These are phyloP conservation scores for Stephania cephalantha DNA, from an alignment of 164 flowering plant genomes.

Conservation along the genomic window DNA sequence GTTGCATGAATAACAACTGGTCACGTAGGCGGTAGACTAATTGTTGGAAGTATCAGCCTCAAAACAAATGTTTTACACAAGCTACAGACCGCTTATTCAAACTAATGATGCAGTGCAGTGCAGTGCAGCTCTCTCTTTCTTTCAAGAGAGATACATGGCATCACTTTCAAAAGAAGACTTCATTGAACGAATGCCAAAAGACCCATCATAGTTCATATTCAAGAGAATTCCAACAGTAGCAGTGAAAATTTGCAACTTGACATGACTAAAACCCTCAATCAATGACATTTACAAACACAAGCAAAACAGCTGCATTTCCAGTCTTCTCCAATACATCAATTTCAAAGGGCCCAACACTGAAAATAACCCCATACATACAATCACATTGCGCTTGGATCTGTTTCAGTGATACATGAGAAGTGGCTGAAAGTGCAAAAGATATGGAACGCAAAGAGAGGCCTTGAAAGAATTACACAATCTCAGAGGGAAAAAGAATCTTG, in stretches of 20 bases:
- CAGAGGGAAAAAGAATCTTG: not conserved
- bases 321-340: not conserved
- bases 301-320: not conserved
- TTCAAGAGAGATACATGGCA: no score
- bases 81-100: no score
- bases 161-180: no score
- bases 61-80: no score
- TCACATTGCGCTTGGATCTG: not conserved
- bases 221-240: not conserved
- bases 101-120: no score
- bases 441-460: not conserved
- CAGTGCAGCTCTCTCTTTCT: no score
- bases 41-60: no score
- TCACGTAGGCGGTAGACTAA: no score
- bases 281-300: slow-evolving; percentile 3
- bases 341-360: not conserved
- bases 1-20: no score
- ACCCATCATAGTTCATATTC: not conserved
- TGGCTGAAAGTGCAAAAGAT: not conserved
- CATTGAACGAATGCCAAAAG: no score
- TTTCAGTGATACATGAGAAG: not conserved
- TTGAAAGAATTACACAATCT: not conserved
- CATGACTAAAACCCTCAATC: not conserved
- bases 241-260: not conserved
- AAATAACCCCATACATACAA: not conserved